Percentiles rank a stretch among this genome's conserved stretches.
These are phyloP conservation scores for Mycosarcoma maydis DNA, from an alignment of 1,284 basidiomycete genomes.

Conservation along the genomic window DNA sequence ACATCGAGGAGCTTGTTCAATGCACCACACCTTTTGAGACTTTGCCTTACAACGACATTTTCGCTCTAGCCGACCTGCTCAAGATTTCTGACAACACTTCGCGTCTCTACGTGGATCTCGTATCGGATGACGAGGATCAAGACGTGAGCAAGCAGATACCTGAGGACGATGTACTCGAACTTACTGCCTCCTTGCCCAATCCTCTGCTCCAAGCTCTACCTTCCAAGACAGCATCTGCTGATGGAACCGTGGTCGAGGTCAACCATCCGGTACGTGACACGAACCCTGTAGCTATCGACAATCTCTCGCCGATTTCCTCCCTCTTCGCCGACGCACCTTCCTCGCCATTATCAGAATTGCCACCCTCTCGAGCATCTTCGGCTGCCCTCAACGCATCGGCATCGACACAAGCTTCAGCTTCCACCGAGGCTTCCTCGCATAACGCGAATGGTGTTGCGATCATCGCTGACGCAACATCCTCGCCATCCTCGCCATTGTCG, in stretches of 20 bases:
- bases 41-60: conserved; percentile 41
- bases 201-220: neutral
- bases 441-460: neutral
- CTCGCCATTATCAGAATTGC: neutral
- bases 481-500: neutral
- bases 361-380: conserved; percentile 4
- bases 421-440: neutral
- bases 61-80: conserved; percentile 37
- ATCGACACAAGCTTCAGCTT: neutral
- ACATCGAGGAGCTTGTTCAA: conserved; percentile 34
- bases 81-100: conserved; percentile 18
- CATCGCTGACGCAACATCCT: conserved; percentile 10
- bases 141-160: too few relatives aligned
- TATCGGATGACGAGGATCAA: conserved; percentile 32
- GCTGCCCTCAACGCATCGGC: neutral
- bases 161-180: neutral
- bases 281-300: neutral
- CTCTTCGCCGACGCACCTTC: conserved; percentile 10
- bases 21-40: conserved; percentile 43
- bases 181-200: neutral
- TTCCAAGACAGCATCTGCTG: neutral
- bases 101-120: conserved; percentile 33
- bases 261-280: conserved; percentile 3
- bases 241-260: neutral
- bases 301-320: conserved; percentile 5